These are phyloP conservation scores for Posidonia australis DNA, from an alignment of 106 monocot genomes.

Conservation along the genomic window DNA sequence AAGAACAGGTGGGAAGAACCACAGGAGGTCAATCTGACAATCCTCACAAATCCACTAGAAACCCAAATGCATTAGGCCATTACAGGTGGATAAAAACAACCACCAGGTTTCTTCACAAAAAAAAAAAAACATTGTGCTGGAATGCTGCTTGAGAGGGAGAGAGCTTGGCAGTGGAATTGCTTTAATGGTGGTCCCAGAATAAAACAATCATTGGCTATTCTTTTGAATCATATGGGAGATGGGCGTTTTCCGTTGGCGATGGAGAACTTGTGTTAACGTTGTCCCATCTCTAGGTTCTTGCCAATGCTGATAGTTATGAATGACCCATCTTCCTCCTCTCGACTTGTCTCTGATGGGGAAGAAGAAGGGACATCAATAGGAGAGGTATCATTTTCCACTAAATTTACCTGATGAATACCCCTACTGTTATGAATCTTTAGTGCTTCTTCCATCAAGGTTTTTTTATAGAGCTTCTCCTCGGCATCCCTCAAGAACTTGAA, in stretches of 20 bases:
- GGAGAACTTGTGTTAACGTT: neutral
- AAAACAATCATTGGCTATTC: neutral
- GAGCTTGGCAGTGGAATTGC: neutral
- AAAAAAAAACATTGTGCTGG: no score
- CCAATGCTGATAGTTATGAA: constrained; percentile 4
- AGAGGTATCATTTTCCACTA: neutral
- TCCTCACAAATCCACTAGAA: no score
- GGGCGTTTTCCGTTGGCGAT: neutral
- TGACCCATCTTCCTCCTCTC: neutral
- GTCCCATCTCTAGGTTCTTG: neutral
- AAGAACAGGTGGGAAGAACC: no score
- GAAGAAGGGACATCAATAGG: neutral
- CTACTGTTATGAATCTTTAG: neutral
- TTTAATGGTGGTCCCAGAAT: neutral
- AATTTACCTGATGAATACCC: neutral
- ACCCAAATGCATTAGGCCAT: no score
- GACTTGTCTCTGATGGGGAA: neutral
- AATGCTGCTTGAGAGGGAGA: no score
- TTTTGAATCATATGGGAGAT: neutral
- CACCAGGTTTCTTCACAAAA: no score
- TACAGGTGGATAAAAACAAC: no score
- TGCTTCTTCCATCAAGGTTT: constrained; percentile 18
- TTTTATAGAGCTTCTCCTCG: constrained; percentile 25
- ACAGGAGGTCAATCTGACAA: no score
- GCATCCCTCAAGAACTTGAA: constrained; percentile 28